These are phyloP conservation scores for Pythium aristosporum DNA, from an alignment of 352 stramenopile species.

Conservation along the genomic window DNA sequence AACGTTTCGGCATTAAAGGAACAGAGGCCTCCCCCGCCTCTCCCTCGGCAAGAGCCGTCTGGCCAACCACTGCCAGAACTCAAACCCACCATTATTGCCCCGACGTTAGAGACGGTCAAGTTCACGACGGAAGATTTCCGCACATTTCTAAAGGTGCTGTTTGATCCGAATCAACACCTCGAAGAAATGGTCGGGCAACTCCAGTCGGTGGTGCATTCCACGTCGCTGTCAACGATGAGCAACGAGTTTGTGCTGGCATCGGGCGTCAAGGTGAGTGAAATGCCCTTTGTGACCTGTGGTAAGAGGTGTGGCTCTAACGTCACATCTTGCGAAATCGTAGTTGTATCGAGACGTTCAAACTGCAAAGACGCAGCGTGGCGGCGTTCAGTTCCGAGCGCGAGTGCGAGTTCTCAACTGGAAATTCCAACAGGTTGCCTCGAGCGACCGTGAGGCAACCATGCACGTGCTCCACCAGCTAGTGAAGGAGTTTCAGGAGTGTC, in stretches of 20 bases:
- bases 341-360: constrained; percentile 39
- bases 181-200: constrained; percentile 51
- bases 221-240: constrained; percentile 47
- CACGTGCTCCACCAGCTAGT: constrained; percentile 40
- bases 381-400: constrained; percentile 13
- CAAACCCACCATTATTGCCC: neutral
- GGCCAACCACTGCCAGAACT: neutral
- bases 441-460: constrained; percentile 53
- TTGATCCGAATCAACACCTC: constrained; percentile 60
- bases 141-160: constrained; percentile 49
- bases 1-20: neutral
- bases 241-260: constrained; percentile 54
- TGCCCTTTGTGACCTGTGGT: neutral
- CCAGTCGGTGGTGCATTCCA: constrained; percentile 33
- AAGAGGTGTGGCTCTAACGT: no score
- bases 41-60: neutral
- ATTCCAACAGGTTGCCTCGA: constrained; percentile 10
- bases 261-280: constrained; percentile 51
- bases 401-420: constrained; percentile 24
- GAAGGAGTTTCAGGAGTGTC: constrained; percentile 37
- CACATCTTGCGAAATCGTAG: constrained; percentile 26
- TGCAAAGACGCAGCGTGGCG: constrained; percentile 2
- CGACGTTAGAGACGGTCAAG: constrained; percentile 15
- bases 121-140: constrained; percentile 30
- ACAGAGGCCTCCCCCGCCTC: neutral